Percentiles rank a stretch among this genome's conserved stretches.
Evolutionary conservation across 73 alveolate species (phyloP).

Genomic region (Paraurostyla sp.): DNA sequence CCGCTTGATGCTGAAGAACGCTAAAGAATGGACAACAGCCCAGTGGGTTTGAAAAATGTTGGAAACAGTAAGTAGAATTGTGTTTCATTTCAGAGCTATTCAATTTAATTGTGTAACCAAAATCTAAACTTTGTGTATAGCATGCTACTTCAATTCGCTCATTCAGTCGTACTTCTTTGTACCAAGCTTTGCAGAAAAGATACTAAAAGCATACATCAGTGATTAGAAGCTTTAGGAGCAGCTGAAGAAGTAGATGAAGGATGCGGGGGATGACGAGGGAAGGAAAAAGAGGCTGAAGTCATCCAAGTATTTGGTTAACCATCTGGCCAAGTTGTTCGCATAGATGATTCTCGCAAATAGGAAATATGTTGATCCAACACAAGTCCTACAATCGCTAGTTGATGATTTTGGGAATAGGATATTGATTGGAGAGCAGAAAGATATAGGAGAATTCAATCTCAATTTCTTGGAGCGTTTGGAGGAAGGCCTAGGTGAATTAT

Average conservation of each 20-base stretch:
- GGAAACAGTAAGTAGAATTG: constrained; percentile 85
- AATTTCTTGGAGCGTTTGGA: constrained; percentile 77
- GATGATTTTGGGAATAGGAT: constrained; percentile 87
- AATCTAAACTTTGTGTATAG: neutral
- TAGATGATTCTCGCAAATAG: constrained; percentile 73
- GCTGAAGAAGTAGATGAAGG: neutral
- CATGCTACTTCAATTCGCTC: constrained; percentile 87
- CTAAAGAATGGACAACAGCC: constrained; percentile 69
- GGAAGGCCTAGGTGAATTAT: constrained; percentile 71
- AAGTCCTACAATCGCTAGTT: constrained; percentile 74
- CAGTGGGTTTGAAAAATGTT: constrained; percentile 87
- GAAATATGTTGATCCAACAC: constrained; percentile 86
- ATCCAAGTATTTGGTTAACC: constrained; percentile 67
- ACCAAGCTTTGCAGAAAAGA: constrained; percentile 72
- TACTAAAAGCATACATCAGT: constrained; percentile 61
- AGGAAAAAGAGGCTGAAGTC: constrained; percentile 23
- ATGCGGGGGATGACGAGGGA: constrained; percentile 18
- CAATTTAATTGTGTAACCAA: neutral
- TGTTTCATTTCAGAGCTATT: too few relatives aligned
- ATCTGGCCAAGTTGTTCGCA: constrained; percentile 71
- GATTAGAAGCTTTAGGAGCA: neutral
- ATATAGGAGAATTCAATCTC: constrained; percentile 88
- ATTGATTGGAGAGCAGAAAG: constrained; percentile 86
- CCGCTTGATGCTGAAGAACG: constrained; percentile 58
- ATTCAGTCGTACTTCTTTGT: constrained; percentile 78